Conservation (phyloP, 495 filamentous ascomycete species). For the Hypoxylon fragiforme region DNA sequence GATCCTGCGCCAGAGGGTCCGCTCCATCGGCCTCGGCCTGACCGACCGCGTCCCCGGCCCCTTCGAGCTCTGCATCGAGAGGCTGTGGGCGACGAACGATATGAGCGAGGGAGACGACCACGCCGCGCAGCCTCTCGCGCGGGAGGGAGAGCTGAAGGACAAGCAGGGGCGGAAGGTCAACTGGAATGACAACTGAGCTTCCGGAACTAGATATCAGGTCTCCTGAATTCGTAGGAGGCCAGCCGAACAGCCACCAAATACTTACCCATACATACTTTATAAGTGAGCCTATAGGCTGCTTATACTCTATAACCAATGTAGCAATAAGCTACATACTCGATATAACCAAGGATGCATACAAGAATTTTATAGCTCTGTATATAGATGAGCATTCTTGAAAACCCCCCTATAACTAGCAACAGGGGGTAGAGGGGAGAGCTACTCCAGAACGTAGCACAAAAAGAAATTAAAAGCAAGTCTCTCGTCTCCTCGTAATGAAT, state of each 20-base stretch:
- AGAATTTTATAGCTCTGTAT: too few species aligned
- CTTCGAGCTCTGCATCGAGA: constrained; percentile 79
- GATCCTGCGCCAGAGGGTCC: constrained; percentile 79
- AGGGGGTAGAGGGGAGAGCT: too few species aligned
- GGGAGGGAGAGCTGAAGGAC: constrained; percentile 48
- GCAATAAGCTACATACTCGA: too few species aligned
- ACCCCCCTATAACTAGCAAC: too few species aligned
- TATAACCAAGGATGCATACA: too few species aligned
- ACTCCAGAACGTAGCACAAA: too few species aligned
- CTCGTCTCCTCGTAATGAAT: not conserved
- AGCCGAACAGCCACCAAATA: not conserved
- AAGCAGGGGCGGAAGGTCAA: constrained; percentile 50
- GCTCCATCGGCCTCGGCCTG: constrained; percentile 81
- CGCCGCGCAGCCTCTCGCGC: constrained; percentile 18
- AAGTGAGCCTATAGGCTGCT: too few species aligned
- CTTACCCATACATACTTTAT: too few species aligned
- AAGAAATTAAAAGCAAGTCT: too few species aligned
- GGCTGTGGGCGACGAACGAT: constrained; percentile 79
- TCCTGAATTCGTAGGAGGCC: not conserved
- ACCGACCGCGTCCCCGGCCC: constrained; percentile 87
- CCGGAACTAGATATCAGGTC: not conserved
- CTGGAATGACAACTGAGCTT: constrained; percentile 45
- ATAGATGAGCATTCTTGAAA: too few species aligned
- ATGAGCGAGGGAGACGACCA: constrained; percentile 45
- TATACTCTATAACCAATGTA: too few species aligned